These are phyloP conservation scores for Tolypocladium amazonense DNA, from an alignment of 2,329 filamentous ascomycete species.

Conservation along the genomic window DNA sequence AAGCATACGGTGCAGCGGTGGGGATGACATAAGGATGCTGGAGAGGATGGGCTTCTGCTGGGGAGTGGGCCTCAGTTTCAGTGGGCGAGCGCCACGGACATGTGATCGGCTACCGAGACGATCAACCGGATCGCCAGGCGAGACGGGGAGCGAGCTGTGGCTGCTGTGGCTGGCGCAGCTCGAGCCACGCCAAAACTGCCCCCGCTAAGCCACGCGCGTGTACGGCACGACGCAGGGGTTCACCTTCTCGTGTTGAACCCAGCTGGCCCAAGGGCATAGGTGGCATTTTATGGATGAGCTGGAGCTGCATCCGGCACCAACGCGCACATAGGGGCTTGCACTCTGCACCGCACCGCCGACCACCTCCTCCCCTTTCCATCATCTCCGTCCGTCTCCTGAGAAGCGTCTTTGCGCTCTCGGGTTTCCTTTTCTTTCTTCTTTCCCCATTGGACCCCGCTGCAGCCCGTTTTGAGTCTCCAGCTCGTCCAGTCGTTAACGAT, in stretches of 20 bases:
- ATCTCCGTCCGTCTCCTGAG: background rate
- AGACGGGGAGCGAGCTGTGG: background rate
- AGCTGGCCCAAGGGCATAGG: constrained; percentile 1
- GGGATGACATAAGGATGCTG: background rate
- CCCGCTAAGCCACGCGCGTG: background rate
- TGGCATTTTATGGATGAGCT: constrained; percentile 4
- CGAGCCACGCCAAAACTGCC: background rate
- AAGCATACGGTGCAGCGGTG: background rate
- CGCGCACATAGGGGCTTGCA: background rate
- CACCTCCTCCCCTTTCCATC: background rate
- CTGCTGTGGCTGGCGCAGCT: background rate
- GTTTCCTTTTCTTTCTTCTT: constrained; percentile 9
- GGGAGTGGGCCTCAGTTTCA: background rate
- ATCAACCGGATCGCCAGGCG: background rate
- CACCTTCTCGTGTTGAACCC: constrained; percentile 1
- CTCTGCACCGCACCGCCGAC: background rate
- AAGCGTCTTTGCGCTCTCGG: constrained; percentile 4
- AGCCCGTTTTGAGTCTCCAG: constrained; percentile 17
- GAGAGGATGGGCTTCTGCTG: background rate
- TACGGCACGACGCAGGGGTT: background rate
- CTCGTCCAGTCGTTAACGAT: constrained; percentile 25
- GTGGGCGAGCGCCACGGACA: background rate
- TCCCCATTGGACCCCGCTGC: constrained; percentile 1
- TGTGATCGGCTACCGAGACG: background rate
- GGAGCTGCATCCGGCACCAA: background rate